Evolutionary conservation across 2,329 filamentous ascomycete genomes (phyloP).

Genomic region (Colletotrichum tamarilloi): DNA sequence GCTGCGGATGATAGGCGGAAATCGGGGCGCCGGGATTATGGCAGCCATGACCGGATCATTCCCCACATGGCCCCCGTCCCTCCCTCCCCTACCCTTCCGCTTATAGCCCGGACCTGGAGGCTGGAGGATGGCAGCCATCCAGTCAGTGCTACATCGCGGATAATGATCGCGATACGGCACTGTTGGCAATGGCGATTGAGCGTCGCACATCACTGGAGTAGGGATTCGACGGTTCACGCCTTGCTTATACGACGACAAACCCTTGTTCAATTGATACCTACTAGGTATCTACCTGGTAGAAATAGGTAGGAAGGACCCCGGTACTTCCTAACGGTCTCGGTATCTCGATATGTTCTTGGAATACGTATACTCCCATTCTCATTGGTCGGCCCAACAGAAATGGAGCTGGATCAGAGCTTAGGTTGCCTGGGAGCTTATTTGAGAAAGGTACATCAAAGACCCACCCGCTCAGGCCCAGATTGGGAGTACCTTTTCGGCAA

Average conservation of each 20-base stretch:
- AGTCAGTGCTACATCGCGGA: background rate
- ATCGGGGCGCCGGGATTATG: background rate
- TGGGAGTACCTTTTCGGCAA: background rate
- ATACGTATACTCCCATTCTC: background rate
- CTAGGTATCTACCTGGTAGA: too few relatives aligned
- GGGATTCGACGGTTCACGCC: background rate
- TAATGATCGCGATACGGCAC: background rate
- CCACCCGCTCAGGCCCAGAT: background rate
- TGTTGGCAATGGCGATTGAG: background rate
- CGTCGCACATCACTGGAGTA: background rate
- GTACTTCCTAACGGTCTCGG: background rate
- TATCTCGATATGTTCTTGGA: background rate
- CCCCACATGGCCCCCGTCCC: slow-evolving; percentile 6
- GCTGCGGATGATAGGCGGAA: slow-evolving; percentile 10
- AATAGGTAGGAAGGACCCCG: too few relatives aligned
- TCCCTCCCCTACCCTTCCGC: background rate
- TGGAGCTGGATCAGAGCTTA: background rate
- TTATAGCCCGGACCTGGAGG: background rate
- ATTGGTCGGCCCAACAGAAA: background rate
- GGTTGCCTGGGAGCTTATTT: background rate
- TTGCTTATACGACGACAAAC: background rate
- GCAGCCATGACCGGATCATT: slow-evolving; percentile 21
- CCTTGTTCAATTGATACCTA: background rate
- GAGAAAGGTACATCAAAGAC: background rate
- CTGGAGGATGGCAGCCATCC: background rate